Conservation (phyloP, 768 basidiomycete genomes). For the Botryobasidium botryosum region DNA sequence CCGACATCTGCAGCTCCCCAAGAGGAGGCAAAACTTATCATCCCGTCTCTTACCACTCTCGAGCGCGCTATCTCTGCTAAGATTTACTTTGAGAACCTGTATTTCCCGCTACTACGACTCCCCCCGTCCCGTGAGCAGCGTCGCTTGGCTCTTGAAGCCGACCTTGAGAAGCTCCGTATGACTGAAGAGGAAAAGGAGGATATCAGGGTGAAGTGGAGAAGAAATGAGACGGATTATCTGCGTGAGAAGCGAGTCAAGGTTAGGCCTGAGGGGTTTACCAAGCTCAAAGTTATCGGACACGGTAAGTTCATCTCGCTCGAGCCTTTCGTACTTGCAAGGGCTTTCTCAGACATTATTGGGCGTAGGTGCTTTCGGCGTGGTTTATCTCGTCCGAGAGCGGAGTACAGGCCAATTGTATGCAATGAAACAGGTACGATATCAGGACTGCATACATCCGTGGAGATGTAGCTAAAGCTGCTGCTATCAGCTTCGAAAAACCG, state of each 20-base stretch:
- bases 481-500: slow-evolving; percentile 61
- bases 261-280: slow-evolving; percentile 67
- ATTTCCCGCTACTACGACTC: slow-evolving; percentile 72
- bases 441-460: slow-evolving; percentile 1
- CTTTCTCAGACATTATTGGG: slow-evolving; percentile 13
- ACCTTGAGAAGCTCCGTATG: slow-evolving; percentile 61
- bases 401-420: slow-evolving; percentile 68
- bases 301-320: slow-evolving; percentile 36
- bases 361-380: slow-evolving; percentile 87
- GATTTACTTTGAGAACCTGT: slow-evolving; percentile 88
- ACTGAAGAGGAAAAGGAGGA: slow-evolving; percentile 50
- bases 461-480: background rate
- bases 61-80: slow-evolving; percentile 86
- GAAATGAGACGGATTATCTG: slow-evolving; percentile 82
- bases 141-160: slow-evolving; percentile 70
- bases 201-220: slow-evolving; percentile 57
- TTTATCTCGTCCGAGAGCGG: slow-evolving; percentile 76
- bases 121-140: slow-evolving; percentile 75
- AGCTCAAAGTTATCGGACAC: slow-evolving; percentile 88
- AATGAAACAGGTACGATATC: slow-evolving; percentile 75
- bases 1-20: background rate
- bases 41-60: slow-evolving; percentile 73
- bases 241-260: slow-evolving; percentile 72
- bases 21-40: background rate
- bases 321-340: slow-evolving; percentile 10